Evolutionary conservation across 2,329 filamentous ascomycete species (phyloP).

Genomic region (Pseudogymnoascus sp.): DNA sequence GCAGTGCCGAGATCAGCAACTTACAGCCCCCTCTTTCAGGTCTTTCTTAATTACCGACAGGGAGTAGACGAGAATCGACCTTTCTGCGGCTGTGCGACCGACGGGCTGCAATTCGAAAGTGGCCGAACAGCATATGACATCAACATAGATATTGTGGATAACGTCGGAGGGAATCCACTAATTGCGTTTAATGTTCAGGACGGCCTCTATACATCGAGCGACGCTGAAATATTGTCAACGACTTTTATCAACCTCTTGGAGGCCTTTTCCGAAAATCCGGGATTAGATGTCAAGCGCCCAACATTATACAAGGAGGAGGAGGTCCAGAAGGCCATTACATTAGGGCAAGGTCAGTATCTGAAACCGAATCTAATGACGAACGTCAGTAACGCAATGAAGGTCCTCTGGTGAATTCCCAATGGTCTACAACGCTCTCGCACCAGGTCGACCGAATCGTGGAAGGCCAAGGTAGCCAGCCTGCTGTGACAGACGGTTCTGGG

Average conservation of each 20-base stretch:
- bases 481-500: neutral
- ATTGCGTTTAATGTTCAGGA: conserved; percentile 13
- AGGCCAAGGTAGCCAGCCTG: neutral
- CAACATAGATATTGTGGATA: conserved; percentile 13
- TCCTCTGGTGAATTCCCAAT: neutral
- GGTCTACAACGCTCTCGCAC: neutral
- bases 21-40: conserved; percentile 40
- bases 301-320: neutral
- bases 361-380: neutral
- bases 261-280: neutral
- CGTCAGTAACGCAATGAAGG: neutral
- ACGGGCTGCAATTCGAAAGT: conserved; percentile 14
- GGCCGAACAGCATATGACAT: conserved; percentile 24
- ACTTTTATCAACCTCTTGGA: conserved; percentile 10
- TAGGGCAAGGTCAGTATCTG: neutral
- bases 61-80: conserved; percentile 23
- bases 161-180: neutral
- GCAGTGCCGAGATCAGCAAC: conserved; percentile 32
- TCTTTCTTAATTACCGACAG: conserved; percentile 40
- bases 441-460: neutral
- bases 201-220: conserved; percentile 10
- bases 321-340: neutral
- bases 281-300: neutral
- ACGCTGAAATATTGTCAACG: neutral
- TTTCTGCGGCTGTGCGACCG: conserved; percentile 21